A percentile compares a stretch with the other conserved stretches of the same genome.
Evolutionary conservation across 2,329 filamentous ascomycete genomes (phyloP).

Genomic region (Aspergillaceae sp.): DNA sequence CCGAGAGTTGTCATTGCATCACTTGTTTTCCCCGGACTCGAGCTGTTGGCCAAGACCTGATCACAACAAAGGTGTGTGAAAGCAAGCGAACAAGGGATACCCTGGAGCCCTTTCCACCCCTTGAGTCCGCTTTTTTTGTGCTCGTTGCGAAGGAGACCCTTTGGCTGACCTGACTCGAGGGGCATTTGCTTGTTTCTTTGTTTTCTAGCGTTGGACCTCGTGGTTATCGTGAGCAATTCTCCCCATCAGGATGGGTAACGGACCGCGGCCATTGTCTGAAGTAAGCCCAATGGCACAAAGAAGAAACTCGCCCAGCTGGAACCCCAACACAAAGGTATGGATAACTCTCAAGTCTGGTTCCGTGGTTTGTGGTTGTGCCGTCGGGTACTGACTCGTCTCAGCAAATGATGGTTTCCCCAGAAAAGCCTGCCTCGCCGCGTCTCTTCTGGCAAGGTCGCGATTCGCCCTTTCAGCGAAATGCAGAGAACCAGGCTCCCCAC

Average conservation of each 20-base stretch:
- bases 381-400: background rate
- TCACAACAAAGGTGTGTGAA: background rate
- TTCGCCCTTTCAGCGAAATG: constrained; percentile 55
- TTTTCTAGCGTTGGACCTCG: background rate
- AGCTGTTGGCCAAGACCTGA: background rate
- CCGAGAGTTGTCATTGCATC: background rate
- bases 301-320: constrained; percentile 88
- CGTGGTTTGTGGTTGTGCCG: background rate
- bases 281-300: constrained; percentile 77
- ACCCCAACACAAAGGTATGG: constrained; percentile 60
- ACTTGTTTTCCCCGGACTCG: background rate
- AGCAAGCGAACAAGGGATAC: background rate
- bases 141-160: background rate
- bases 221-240: background rate
- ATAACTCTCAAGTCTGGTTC: background rate
- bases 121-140: background rate
- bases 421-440: constrained; percentile 58
- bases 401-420: constrained; percentile 1
- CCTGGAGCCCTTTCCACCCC: too few relatives aligned
- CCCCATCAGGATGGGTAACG: constrained; percentile 54
- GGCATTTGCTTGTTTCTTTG: background rate
- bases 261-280: constrained; percentile 74
- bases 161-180: background rate
- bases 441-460: constrained; percentile 80
- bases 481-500: constrained; percentile 61